A percentile compares a stretch with the other conserved stretches of the same genome.
phyloP scores from a whole-genome alignment of 2,329 filamentous ascomycete species.

The Epichloe typhina region DNA sequence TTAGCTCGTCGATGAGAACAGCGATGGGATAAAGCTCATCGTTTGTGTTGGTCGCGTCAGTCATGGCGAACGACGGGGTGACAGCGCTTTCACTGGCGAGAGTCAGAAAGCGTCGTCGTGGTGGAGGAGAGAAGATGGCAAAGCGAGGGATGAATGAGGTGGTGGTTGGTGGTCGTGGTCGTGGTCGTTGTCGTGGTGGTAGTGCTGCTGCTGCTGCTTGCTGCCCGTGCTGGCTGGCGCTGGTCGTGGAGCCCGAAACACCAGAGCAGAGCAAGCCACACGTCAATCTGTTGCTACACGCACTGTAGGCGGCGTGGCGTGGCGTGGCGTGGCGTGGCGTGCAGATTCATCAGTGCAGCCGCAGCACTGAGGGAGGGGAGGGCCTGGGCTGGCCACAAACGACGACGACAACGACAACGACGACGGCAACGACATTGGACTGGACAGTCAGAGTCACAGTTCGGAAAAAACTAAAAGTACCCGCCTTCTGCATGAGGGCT shows the following conservation, averaged over 20 bases:
- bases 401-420: too few relatives aligned
- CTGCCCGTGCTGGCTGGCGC: neutral
- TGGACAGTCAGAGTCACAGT: too few relatives aligned
- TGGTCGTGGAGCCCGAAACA: neutral
- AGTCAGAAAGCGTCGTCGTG: slow-evolving; percentile 3
- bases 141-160: slow-evolving; percentile 4
- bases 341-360: too few relatives aligned
- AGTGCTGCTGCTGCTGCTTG: neutral
- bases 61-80: slow-evolving; percentile 52
- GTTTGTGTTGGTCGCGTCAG: slow-evolving; percentile 74
- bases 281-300: too few relatives aligned
- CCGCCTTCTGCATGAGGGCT: too few relatives aligned
- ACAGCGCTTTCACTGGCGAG: slow-evolving; percentile 17
- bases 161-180: neutral
- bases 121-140: slow-evolving; percentile 2
- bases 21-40: slow-evolving; percentile 99
- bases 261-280: neutral
- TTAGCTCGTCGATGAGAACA: slow-evolving; percentile 98
- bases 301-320: too few relatives aligned
- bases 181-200: neutral
- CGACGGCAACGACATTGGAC: too few relatives aligned
- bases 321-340: too few relatives aligned
- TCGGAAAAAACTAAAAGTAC: too few relatives aligned
- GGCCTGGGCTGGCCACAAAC: too few relatives aligned
- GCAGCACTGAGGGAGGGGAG: too few relatives aligned